These are phyloP conservation scores for Aquilaria malaccensis DNA, from an alignment of 345 rosid species.

Conservation along the genomic window DNA sequence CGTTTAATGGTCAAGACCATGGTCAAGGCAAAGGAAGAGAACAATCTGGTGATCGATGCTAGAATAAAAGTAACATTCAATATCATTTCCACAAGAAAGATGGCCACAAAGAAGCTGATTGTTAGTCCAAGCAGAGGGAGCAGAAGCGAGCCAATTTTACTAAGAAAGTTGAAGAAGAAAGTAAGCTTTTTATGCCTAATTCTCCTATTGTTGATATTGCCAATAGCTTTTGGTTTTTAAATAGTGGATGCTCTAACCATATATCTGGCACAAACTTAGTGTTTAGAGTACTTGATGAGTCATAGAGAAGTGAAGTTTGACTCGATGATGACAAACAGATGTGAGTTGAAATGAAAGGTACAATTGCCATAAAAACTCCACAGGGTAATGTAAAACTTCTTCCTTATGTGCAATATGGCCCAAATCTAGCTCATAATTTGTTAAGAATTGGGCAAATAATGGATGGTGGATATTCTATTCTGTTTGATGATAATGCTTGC, in stretches of 20 bases:
- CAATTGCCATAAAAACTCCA: neutral
- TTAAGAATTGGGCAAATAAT: constrained; percentile 2
- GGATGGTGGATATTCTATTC: neutral
- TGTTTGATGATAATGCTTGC: too few relatives aligned
- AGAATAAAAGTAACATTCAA: neutral
- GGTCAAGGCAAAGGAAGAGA: too few relatives aligned
- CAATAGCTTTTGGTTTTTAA: neutral
- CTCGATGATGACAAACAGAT: neutral
- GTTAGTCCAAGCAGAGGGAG: neutral
- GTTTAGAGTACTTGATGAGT: constrained; percentile 3
- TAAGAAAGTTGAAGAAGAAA: neutral
- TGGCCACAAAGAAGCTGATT: neutral
- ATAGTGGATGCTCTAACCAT: neutral
- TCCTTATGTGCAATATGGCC: too few relatives aligned
- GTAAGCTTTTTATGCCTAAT: neutral
- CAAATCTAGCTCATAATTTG: neutral
- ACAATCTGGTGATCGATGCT: too few relatives aligned
- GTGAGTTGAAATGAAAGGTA: constrained; percentile 1
- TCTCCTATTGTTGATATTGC: too few relatives aligned
- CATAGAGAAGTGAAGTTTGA: neutral
- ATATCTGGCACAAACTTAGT: neutral
- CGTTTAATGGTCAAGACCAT: too few relatives aligned
- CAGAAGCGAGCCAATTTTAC: neutral
- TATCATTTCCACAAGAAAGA: neutral
- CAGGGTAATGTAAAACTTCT: too few relatives aligned